These are phyloP conservation scores for Dimocarpus longan DNA, from an alignment of 345 rosid species.

Conservation along the genomic window DNA sequence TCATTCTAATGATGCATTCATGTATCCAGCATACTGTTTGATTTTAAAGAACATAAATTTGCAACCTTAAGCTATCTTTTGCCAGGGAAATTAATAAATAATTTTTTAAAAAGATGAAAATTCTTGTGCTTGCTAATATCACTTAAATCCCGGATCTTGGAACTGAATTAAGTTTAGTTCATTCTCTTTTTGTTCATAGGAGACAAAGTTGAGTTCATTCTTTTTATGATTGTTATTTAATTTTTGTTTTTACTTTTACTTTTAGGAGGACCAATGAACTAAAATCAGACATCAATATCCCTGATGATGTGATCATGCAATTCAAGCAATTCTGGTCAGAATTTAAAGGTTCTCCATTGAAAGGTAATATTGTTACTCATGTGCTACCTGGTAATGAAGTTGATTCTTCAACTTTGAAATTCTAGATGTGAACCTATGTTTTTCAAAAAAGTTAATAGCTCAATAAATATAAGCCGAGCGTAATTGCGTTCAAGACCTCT, in stretches of 20 bases:
- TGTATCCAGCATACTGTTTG: too few relatives aligned
- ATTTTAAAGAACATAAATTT: too few relatives aligned
- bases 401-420: neutral
- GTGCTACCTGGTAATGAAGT: neutral
- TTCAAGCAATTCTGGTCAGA: constrained; percentile 86
- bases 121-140: neutral
- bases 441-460: neutral
- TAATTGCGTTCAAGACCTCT: neutral
- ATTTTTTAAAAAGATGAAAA: too few relatives aligned
- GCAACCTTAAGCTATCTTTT: too few relatives aligned
- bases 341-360: constrained; percentile 66
- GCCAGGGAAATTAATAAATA: too few relatives aligned
- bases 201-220: neutral
- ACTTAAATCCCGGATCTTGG: neutral
- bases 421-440: neutral
- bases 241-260: neutral
- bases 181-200: neutral
- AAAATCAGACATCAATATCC: constrained; percentile 70
- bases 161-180: neutral
- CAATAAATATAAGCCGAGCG: neutral
- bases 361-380: constrained; percentile 46
- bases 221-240: neutral
- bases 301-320: constrained; percentile 57
- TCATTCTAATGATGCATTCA: too few relatives aligned
- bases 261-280: constrained; percentile 87